Evolutionary conservation across 148 eudicot species (phyloP).

Genomic region (Salicornia ramosissima): DNA sequence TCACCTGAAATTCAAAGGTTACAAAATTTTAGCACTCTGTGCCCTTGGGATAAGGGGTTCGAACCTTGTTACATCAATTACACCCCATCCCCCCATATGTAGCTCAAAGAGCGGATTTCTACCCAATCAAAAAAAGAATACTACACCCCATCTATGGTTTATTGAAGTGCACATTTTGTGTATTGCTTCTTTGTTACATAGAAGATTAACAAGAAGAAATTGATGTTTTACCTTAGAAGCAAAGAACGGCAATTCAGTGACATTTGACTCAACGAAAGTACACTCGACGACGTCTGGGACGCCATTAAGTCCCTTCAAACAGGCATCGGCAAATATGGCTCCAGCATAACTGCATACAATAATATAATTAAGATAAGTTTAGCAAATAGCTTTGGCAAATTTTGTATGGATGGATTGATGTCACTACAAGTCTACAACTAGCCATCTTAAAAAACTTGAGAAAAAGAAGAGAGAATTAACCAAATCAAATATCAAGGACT

Average conservation of each 20-base stretch:
- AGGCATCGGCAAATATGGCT: slow-evolving; percentile 95
- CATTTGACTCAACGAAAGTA: slow-evolving; percentile 70
- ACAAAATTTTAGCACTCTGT: not conserved
- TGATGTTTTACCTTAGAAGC: slow-evolving; percentile 68
- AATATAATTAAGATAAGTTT: not conserved
- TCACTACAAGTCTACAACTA: not conserved
- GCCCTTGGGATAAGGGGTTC: too few species aligned
- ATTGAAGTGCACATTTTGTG: too few species aligned
- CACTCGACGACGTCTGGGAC: slow-evolving; percentile 96
- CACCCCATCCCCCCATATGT: too few species aligned
- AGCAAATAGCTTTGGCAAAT: slow-evolving; percentile 15
- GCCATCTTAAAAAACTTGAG: not conserved
- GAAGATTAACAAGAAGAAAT: not conserved
- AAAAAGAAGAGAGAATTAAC: not conserved
- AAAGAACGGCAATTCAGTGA: slow-evolving; percentile 84
- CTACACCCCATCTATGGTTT: too few species aligned
- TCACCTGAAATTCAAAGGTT: slow-evolving; percentile 50
- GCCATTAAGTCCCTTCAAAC: slow-evolving; percentile 96
- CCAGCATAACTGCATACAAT: slow-evolving; percentile 73
- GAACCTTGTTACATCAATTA: too few species aligned
- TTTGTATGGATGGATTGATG: not conserved
- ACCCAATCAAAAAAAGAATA: too few species aligned
- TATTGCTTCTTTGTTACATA: not conserved
- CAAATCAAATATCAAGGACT: not conserved
- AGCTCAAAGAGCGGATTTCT: too few species aligned